These are phyloP conservation scores for Curvularia lunata DNA, from an alignment of 2,329 filamentous ascomycete genomes.

Conservation along the genomic window DNA sequence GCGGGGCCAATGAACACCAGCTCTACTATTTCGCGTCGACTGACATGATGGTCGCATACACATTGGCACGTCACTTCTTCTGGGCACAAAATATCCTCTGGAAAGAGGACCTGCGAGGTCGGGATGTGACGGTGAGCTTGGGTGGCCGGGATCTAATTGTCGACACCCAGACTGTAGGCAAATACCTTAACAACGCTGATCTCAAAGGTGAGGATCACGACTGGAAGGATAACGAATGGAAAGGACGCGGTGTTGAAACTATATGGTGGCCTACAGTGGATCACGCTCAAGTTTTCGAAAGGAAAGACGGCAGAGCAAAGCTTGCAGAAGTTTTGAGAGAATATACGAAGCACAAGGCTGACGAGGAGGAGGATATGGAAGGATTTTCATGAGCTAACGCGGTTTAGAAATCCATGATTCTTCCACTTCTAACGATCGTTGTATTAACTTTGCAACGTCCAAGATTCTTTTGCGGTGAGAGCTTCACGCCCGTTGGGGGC, in stretches of 20 bases:
- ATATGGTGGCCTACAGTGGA: slow-evolving; percentile 67
- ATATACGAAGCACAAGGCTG: slow-evolving; percentile 27
- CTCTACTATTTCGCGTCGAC: slow-evolving; percentile 73
- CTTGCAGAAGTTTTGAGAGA: slow-evolving; percentile 35
- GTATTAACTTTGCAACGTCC: neutral
- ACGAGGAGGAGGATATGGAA: slow-evolving; percentile 18
- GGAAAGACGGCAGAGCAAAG: slow-evolving; percentile 30
- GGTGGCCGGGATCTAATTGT: slow-evolving; percentile 70
- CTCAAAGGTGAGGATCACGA: slow-evolving; percentile 34
- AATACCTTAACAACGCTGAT: slow-evolving; percentile 59
- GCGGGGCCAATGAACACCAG: slow-evolving; percentile 69
- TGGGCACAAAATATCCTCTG: slow-evolving; percentile 75
- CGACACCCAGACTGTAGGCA: slow-evolving; percentile 63
- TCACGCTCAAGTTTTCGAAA: slow-evolving; percentile 63
- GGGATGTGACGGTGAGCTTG: slow-evolving; percentile 63
- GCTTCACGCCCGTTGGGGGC: slow-evolving; percentile 19
- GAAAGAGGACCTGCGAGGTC: slow-evolving; percentile 65
- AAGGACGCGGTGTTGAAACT: slow-evolving; percentile 59
- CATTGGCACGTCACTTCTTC: slow-evolving; percentile 70
- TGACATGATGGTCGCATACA: slow-evolving; percentile 70
- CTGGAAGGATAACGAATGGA: slow-evolving; percentile 47
- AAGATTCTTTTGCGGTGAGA: neutral
- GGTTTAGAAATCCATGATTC: neutral
- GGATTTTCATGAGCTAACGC: neutral
- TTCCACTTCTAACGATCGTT: neutral